Evolutionary conservation across 176 grass and related monocot genomes (phyloP).

Genomic region (Oryza nivara): DNA sequence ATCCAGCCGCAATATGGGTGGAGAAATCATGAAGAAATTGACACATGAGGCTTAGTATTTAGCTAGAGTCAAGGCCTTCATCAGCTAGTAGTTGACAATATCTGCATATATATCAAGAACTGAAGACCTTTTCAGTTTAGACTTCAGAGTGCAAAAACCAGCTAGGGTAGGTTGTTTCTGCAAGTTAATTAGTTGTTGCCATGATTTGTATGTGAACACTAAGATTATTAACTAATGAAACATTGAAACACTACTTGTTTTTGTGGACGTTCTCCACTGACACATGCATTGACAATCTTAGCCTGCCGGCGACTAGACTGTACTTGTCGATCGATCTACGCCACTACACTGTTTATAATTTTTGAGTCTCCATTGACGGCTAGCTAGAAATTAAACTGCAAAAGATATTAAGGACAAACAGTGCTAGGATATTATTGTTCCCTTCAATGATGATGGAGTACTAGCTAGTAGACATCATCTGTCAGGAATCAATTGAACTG

Average conservation of each 20-base stretch:
- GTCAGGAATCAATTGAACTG: not conserved
- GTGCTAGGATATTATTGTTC: not conserved
- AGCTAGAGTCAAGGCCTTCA: slow-evolving; percentile 25
- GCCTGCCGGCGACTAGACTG: not conserved
- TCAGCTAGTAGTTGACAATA: slow-evolving; percentile 42
- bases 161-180: not conserved
- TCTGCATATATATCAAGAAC: not conserved
- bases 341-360: not conserved
- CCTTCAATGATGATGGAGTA: not conserved
- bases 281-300: slow-evolving; percentile 23
- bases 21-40: not conserved
- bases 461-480: not conserved
- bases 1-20: slow-evolving; percentile 7
- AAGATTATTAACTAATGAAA: slow-evolving; percentile 13
- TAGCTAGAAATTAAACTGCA: not conserved
- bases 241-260: not conserved
- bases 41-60: not conserved
- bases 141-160: slow-evolving; percentile 14
- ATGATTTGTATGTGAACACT: slow-evolving; percentile 19
- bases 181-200: slow-evolving; percentile 10
- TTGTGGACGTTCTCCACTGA: not conserved
- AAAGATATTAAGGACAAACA: not conserved
- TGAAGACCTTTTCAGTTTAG: slow-evolving; percentile 13
- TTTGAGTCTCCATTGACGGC: not conserved
- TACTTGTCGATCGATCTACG: not conserved